Percentiles rank a stretch among this genome's conserved stretches.
Evolutionary conservation across 2,329 filamentous ascomycete species (phyloP).

Genomic region (Aspergillaceae sp.): DNA sequence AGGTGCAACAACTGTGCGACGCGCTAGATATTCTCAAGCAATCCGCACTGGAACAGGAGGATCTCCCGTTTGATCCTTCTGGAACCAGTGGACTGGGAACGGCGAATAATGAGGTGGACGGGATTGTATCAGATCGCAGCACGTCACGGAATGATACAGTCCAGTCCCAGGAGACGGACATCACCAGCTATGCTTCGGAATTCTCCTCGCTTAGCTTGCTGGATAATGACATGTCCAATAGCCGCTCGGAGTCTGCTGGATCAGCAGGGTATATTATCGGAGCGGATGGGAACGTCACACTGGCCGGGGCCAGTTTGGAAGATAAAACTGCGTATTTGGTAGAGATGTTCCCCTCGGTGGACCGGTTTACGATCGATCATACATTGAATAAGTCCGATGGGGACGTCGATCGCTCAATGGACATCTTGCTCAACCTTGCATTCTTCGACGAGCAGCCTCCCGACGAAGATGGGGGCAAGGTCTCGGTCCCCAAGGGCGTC

Average conservation of each 20-base stretch:
- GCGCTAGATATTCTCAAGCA: constrained; percentile 59
- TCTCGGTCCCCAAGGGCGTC: constrained; percentile 57
- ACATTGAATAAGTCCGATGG: constrained; percentile 60
- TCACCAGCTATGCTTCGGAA: constrained; percentile 42
- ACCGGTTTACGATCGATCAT: constrained; percentile 55
- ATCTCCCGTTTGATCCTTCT: constrained; percentile 63
- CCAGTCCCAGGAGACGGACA: constrained; percentile 42
- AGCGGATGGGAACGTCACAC: constrained; percentile 19
- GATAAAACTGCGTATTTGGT: constrained; percentile 57
- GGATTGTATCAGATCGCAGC: constrained; percentile 17
- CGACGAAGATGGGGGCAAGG: constrained; percentile 37
- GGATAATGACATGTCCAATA: constrained; percentile 5
- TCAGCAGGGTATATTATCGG: constrained; percentile 18
- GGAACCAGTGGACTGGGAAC: constrained; percentile 50
- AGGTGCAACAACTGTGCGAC: constrained; percentile 48
- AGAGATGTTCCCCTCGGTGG: constrained; percentile 64
- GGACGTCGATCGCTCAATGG: constrained; percentile 62
- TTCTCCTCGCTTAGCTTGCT: constrained; percentile 32
- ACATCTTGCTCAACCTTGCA: constrained; percentile 70
- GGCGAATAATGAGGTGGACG: constrained; percentile 15
- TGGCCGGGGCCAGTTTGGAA: constrained; percentile 34
- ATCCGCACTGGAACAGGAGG: constrained; percentile 61
- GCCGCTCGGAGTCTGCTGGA: constrained; percentile 10
- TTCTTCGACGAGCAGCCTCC: constrained; percentile 63
- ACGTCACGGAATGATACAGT: constrained; percentile 22